These are phyloP conservation scores for Moniliophthora roreri DNA, from an alignment of 1,284 basidiomycete species.

Conservation along the genomic window DNA sequence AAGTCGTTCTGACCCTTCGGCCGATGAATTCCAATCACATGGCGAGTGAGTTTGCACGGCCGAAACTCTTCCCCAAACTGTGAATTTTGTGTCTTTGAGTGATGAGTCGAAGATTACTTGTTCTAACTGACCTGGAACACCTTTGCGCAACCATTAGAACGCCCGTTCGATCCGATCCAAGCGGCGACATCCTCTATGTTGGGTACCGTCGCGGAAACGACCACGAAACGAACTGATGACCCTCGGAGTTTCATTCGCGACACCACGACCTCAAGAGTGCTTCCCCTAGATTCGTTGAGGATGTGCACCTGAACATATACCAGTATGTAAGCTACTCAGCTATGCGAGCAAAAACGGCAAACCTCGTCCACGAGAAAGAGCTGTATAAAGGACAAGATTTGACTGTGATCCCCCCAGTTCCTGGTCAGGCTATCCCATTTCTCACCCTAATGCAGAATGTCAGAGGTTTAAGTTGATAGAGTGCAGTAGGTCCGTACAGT, in stretches of 20 bases:
- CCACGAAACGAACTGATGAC: constrained; percentile 75
- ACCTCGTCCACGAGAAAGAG: constrained; percentile 93
- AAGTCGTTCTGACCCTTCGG: constrained; percentile 76
- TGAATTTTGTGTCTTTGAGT: neutral
- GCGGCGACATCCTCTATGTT: constrained; percentile 89
- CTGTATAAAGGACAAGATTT: constrained; percentile 67
- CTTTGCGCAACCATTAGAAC: constrained; percentile 47
- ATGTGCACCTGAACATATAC: constrained; percentile 76
- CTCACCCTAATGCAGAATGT: constrained; percentile 62
- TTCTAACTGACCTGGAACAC: constrained; percentile 64
- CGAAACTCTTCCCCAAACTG: constrained; percentile 92
- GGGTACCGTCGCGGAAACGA: constrained; percentile 93
- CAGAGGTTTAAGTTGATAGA: constrained; percentile 5
- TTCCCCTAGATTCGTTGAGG: constrained; percentile 85
- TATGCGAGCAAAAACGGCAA: constrained; percentile 4
- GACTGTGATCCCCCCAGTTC: constrained; percentile 68
- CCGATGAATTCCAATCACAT: constrained; percentile 65
- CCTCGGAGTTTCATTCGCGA: constrained; percentile 87
- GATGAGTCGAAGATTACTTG: constrained; percentile 1
- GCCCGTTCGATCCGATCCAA: constrained; percentile 73
- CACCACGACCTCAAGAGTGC: constrained; percentile 90
- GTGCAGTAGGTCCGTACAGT: constrained; percentile 11
- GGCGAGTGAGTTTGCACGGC: constrained; percentile 78
- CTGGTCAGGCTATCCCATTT: constrained; percentile 94
- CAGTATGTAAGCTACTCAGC: neutral